Percentiles rank a stretch among this genome's conserved stretches.
Conservation (phyloP, 2,329 filamentous ascomycete genomes). For the Fonsecaea erecta region DNA sequence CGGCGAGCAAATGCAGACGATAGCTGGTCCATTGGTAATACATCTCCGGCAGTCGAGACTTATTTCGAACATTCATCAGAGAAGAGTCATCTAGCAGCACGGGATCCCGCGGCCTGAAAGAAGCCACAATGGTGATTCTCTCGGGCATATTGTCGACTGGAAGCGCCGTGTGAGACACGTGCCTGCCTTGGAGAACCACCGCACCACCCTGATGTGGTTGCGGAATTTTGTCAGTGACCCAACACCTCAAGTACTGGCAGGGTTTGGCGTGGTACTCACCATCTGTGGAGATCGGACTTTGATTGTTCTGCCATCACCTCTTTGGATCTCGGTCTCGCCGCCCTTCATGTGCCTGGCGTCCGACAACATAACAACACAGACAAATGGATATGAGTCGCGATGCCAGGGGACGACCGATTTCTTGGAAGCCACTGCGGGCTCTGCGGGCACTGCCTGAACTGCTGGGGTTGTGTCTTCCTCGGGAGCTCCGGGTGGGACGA, state of each 20-base stretch:
- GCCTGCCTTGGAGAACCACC: conserved; percentile 67
- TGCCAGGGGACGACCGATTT: conserved; percentile 53
- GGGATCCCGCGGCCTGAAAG: conserved; percentile 63
- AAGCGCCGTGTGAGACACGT: conserved; percentile 68
- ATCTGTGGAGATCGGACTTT: conserved; percentile 51
- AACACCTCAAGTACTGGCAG: neutral
- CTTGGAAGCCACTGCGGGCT: conserved; percentile 33
- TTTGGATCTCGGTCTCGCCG: conserved; percentile 64
- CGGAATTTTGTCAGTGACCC: neutral
- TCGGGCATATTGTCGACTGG: conserved; percentile 63
- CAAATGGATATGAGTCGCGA: conserved; percentile 41
- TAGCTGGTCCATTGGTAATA: conserved; percentile 67
- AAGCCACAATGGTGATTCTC: conserved; percentile 69
- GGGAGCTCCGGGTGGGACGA: conserved; percentile 31
- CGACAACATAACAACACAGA: conserved; percentile 40
- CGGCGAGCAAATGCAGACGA: conserved; percentile 65
- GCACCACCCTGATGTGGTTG: conserved; percentile 58
- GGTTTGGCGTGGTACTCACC: conserved; percentile 38
- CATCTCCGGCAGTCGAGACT: conserved; percentile 61
- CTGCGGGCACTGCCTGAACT: neutral
- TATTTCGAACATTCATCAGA: conserved; percentile 62
- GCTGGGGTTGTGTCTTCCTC: neutral
- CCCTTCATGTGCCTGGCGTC: conserved; percentile 54
- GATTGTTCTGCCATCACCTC: conserved; percentile 51
- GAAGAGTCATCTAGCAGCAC: conserved; percentile 62